These are phyloP conservation scores for Neonectria ditissima DNA, from an alignment of 2,329 filamentous ascomycete genomes.

Conservation along the genomic window DNA sequence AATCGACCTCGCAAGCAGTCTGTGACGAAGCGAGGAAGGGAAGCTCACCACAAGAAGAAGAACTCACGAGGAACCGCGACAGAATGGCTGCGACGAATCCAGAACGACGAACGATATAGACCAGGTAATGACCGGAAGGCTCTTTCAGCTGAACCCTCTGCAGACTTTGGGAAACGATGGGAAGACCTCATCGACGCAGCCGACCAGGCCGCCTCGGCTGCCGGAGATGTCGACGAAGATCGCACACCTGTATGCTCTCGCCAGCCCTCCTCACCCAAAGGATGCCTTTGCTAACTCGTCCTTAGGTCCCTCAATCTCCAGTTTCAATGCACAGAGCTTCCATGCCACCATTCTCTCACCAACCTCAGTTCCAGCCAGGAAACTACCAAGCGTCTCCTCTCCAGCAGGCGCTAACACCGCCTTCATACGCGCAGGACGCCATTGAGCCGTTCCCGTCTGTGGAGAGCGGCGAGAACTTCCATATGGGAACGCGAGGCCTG, in stretches of 20 bases:
- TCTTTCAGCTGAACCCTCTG: conserved; percentile 85
- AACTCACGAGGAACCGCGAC: conserved; percentile 78
- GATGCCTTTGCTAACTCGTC: conserved; percentile 38
- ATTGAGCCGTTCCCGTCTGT: conserved; percentile 90
- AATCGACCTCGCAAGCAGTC: conserved; percentile 86
- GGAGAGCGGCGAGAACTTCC: conserved; percentile 80
- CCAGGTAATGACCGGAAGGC: conserved; percentile 81
- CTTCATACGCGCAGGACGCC: conserved; percentile 73
- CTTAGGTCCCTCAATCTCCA: conserved; percentile 72
- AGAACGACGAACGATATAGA: conserved; percentile 74
- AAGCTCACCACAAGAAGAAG: conserved; percentile 83
- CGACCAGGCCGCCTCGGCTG: conserved; percentile 78
- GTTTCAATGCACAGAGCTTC: conserved; percentile 73
- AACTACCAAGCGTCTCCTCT: conserved; percentile 90
- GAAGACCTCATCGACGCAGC: conserved; percentile 96
- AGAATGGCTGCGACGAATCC: conserved; percentile 70
- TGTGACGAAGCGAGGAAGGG: conserved; percentile 81
- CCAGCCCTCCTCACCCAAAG: background rate
- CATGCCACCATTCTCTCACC: conserved; percentile 67
- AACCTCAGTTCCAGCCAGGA: conserved; percentile 71
- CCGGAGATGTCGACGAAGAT: conserved; percentile 90
- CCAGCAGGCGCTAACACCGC: conserved; percentile 90
- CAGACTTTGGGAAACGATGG: conserved; percentile 90
- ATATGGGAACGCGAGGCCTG: conserved; percentile 74
- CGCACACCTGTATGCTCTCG: conserved; percentile 76